A percentile compares a stretch with the other conserved stretches of the same genome.
These are phyloP conservation scores for Leucocoprinus leucothites DNA, from an alignment of 768 basidiomycete genomes.

Conservation along the genomic window DNA sequence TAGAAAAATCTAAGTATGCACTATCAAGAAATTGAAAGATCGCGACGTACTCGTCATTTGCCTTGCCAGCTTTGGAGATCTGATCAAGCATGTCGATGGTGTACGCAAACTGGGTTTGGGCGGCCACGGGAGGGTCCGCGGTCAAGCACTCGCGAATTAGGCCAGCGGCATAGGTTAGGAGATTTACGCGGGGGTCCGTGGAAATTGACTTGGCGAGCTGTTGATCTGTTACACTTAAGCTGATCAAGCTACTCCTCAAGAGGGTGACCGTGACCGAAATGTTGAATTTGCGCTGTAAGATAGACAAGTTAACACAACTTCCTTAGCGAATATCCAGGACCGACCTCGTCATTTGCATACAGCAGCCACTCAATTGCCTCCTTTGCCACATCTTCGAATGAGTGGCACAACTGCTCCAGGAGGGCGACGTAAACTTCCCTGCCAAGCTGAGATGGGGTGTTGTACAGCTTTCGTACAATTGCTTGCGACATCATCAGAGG, in stretches of 20 bases:
- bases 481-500: conserved; percentile 94
- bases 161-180: conserved; percentile 79
- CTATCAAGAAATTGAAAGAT: background rate
- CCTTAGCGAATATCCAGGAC: conserved; percentile 19
- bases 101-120: conserved; percentile 75
- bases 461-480: conserved; percentile 92
- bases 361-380: conserved; percentile 97
- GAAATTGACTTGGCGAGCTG: conserved; percentile 85
- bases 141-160: conserved; percentile 86
- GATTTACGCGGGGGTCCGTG: conserved; percentile 70
- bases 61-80: conserved; percentile 69
- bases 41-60: conserved; percentile 78
- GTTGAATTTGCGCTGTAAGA: conserved; percentile 85
- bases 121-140: conserved; percentile 74
- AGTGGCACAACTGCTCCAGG: conserved; percentile 83
- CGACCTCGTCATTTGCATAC: conserved; percentile 93
- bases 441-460: conserved; percentile 79
- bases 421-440: conserved; percentile 92
- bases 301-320: conserved; percentile 9
- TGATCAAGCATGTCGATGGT: conserved; percentile 80
- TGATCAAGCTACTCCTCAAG: conserved; percentile 79
- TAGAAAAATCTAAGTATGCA: conserved; percentile 24
- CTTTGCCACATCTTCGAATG: conserved; percentile 90
- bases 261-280: conserved; percentile 91
- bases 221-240: conserved; percentile 75